These are phyloP conservation scores for Ogataea glucozyma DNA, from an alignment of 805 yeast genomes.

Conservation along the genomic window DNA sequence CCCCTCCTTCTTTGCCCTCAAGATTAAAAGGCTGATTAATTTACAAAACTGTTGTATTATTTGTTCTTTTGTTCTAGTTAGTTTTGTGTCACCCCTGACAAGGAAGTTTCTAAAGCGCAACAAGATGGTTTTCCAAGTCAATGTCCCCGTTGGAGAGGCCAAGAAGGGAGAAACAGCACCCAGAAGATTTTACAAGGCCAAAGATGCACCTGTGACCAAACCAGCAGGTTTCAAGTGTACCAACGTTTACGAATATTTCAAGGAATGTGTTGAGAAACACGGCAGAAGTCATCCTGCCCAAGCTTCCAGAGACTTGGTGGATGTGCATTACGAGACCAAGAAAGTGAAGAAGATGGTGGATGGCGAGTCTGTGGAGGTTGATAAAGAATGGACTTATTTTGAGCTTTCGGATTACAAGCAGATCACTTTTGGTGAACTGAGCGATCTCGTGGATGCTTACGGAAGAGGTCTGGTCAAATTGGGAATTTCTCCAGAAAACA, in stretches of 20 bases:
- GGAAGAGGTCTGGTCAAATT: slow-evolving; percentile 76
- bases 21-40: not conserved
- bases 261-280: slow-evolving; percentile 59
- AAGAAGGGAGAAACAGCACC: slow-evolving; percentile 81
- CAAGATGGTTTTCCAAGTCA: slow-evolving; percentile 36
- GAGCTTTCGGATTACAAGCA: slow-evolving; percentile 75
- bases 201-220: slow-evolving; percentile 47
- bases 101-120: too few species aligned
- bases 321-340: slow-evolving; percentile 75
- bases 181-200: slow-evolving; percentile 59
- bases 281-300: slow-evolving; percentile 55
- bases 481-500: slow-evolving; percentile 65
- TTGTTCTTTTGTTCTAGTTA: not conserved
- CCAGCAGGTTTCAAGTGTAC: slow-evolving; percentile 66
- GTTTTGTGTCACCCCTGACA: too few species aligned
- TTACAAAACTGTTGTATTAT: not conserved
- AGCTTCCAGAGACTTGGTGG: slow-evolving; percentile 77
- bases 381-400: slow-evolving; percentile 85
- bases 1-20: slow-evolving; percentile 3
- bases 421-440: slow-evolving; percentile 61
- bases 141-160: slow-evolving; percentile 70
- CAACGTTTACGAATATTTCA: slow-evolving; percentile 69
- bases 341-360: slow-evolving; percentile 71
- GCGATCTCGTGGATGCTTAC: slow-evolving; percentile 46
- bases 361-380: slow-evolving; percentile 69